Conservation (phyloP, 2,329 filamentous ascomycete genomes). For the Fusarium avenaceum region DNA sequence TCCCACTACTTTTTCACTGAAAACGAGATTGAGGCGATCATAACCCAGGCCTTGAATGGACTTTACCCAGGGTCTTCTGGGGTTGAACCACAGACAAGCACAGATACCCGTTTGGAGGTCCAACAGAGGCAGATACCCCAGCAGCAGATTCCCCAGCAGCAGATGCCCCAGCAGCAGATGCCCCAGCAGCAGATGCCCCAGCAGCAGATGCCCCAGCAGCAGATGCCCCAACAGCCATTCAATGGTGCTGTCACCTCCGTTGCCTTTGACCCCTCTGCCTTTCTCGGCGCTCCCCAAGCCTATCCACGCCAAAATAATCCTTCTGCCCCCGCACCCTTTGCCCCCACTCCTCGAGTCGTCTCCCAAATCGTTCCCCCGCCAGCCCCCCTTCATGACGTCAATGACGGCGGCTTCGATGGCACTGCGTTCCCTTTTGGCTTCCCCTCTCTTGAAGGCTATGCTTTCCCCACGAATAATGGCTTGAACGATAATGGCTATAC, state of each 20-base stretch:
- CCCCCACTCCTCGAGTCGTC: neutral
- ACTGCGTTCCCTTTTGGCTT: neutral
- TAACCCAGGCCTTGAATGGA: conserved; percentile 3
- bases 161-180: neutral
- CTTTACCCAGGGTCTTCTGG: conserved; percentile 7
- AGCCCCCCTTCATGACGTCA: conserved; percentile 1
- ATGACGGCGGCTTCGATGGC: neutral
- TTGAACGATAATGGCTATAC: neutral
- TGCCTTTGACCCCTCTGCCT: neutral
- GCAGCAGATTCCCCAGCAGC: neutral
- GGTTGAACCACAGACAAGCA: conserved; percentile 3
- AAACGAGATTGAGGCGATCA: neutral
- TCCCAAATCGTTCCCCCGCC: neutral
- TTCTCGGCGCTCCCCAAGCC: neutral
- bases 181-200: neutral
- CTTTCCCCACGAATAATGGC: neutral
- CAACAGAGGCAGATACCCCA: neutral
- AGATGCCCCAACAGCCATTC: conserved; percentile 2
- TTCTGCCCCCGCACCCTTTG: neutral
- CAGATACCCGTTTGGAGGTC: conserved; percentile 3
- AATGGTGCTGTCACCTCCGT: neutral
- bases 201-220: neutral
- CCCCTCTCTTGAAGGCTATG: conserved; percentile 1
- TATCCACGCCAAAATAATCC: conserved; percentile 3
- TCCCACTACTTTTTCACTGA: neutral